Percentiles rank a stretch among this genome's conserved stretches.
Evolutionary conservation across 176 grass and related monocot genomes (phyloP).

Genomic region (Triticum urartu): DNA sequence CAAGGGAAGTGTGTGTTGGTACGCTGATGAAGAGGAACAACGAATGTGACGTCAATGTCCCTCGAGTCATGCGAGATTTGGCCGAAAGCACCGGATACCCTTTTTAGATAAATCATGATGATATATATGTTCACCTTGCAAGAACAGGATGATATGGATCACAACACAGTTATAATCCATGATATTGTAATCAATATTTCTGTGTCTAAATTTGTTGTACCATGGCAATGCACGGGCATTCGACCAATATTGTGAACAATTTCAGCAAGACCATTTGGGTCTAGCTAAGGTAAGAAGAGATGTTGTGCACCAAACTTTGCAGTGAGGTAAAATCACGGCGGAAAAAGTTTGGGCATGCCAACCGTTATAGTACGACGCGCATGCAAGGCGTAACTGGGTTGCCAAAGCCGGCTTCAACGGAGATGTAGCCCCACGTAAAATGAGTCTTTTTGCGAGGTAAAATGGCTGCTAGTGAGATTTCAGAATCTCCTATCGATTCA

Average conservation of each 20-base stretch:
- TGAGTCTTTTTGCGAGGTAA: background rate
- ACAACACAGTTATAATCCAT: too few species aligned
- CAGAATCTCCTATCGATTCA: background rate
- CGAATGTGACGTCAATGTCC: too few species aligned
- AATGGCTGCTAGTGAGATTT: background rate
- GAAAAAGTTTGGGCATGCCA: background rate
- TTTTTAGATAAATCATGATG: too few species aligned
- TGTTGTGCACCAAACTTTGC: background rate
- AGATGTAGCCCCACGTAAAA: background rate
- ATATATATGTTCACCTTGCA: too few species aligned
- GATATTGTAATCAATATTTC: too few species aligned
- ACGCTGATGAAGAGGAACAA: too few species aligned
- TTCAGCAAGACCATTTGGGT: background rate
- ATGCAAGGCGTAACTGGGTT: background rate
- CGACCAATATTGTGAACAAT: background rate
- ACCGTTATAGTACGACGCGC: background rate
- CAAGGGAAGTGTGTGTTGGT: too few species aligned
- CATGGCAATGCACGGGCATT: background rate
- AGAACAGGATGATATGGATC: too few species aligned
- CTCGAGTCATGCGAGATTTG: too few species aligned
- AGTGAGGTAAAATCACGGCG: background rate
- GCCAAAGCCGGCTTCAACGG: background rate
- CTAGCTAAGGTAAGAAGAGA: background rate
- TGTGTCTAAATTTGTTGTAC: background rate
- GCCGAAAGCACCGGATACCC: too few species aligned